Conservation (phyloP, 108 stramenopile genomes). For the Nannochloropsis salina region DNA sequence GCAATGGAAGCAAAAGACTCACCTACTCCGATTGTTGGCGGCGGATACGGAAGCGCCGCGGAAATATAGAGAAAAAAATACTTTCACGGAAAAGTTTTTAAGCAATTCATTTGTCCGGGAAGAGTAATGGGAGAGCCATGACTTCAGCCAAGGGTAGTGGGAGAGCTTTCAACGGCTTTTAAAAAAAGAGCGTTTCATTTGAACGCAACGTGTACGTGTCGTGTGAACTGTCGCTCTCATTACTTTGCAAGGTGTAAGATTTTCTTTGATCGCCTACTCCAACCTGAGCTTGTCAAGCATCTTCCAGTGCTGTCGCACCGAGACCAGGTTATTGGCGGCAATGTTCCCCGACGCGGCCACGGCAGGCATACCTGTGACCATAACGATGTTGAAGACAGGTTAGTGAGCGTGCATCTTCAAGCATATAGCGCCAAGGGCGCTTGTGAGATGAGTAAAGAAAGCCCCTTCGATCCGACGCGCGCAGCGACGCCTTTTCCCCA, state of each 20-base stretch:
- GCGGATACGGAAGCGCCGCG: conserved; percentile 23
- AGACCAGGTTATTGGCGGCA: conserved; percentile 60
- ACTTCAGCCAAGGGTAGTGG: no score
- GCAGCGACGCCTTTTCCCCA: not conserved
- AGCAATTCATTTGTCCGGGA: not conserved
- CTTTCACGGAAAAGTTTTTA: not conserved
- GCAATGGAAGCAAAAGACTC: conserved; percentile 55
- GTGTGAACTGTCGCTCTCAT: no score
- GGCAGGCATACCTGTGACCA: conserved; percentile 82
- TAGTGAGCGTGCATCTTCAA: no score
- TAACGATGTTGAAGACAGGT: no score
- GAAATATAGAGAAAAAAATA: not conserved
- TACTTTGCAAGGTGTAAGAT: no score
- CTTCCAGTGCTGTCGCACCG: conserved; percentile 33
- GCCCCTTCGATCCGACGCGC: not conserved
- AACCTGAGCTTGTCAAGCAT: conserved; percentile 46
- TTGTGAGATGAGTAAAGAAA: not conserved
- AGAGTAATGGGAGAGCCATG: not conserved
- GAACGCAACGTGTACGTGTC: no score
- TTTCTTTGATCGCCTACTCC: not conserved
- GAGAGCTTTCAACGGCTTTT: no score
- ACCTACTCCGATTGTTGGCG: conserved; percentile 40
- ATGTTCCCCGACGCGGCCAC: conserved; percentile 78
- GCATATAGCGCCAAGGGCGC: no score
- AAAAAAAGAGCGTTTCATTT: no score